Conservation (phyloP, 2,329 filamentous ascomycete genomes). For the Alternaria novae-zelandiae region DNA sequence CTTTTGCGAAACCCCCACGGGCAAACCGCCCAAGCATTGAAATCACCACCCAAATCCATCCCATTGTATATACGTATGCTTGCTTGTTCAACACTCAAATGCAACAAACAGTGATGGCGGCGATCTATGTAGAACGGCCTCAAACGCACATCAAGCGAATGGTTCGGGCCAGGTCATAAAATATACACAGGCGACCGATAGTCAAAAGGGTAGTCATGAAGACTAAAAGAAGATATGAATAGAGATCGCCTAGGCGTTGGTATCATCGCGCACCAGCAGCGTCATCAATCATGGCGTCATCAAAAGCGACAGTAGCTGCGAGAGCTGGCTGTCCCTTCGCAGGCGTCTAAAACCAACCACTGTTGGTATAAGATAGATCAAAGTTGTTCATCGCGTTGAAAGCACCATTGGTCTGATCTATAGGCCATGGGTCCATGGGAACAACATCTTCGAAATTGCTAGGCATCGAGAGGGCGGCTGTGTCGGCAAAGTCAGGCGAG, state of each 20-base stretch:
- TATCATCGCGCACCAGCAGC: constrained; percentile 40
- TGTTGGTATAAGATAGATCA: constrained; percentile 35
- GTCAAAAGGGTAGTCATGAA: constrained; percentile 29
- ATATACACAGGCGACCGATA: constrained; percentile 47
- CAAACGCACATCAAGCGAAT: constrained; percentile 23
- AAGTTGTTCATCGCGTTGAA: constrained; percentile 33
- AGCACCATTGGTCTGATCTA: constrained; percentile 34
- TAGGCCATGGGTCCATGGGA: constrained; percentile 39
- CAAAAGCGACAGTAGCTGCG: constrained; percentile 25
- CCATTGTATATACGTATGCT: constrained; percentile 27
- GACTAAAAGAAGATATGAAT: constrained; percentile 27
- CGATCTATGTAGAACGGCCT: constrained; percentile 29
- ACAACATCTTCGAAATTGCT: constrained; percentile 38
- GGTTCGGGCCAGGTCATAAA: constrained; percentile 34
- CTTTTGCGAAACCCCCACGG: constrained; percentile 24
- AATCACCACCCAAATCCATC: constrained; percentile 21
- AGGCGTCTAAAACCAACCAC: constrained; percentile 43
- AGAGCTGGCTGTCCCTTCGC: constrained; percentile 19
- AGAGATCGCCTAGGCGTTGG: constrained; percentile 27
- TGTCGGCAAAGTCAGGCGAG: constrained; percentile 32
- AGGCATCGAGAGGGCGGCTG: constrained; percentile 42
- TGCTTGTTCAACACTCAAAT: constrained; percentile 15
- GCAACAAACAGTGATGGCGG: constrained; percentile 10
- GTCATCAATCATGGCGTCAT: constrained; percentile 48
- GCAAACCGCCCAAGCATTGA: constrained; percentile 21